Evolutionary conservation across 2,329 filamentous ascomycete genomes (phyloP).

Genomic region (Westerdykella aurantiaca): DNA sequence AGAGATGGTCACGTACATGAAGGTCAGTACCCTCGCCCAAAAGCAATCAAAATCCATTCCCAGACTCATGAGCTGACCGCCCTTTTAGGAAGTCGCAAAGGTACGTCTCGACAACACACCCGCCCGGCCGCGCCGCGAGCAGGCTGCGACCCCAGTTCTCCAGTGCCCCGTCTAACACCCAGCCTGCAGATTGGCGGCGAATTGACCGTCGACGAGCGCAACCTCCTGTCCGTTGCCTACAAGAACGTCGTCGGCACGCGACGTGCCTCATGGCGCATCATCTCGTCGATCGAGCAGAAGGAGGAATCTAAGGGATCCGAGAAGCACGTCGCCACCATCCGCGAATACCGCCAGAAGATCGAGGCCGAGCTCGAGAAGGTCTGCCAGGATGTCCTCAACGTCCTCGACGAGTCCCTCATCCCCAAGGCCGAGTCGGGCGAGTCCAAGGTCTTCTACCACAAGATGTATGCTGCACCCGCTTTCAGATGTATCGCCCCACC

Average conservation of each 20-base stretch:
- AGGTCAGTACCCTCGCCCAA: constrained; percentile 49
- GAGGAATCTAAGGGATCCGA: constrained; percentile 96
- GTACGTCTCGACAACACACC: constrained; percentile 42
- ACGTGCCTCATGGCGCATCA: constrained; percentile 98
- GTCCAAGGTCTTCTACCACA: constrained; percentile 99
- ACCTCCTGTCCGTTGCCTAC: constrained; percentile 97
- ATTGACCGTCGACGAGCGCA: constrained; percentile 66
- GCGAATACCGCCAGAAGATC: constrained; percentile 97
- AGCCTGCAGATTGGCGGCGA: constrained; percentile 55
- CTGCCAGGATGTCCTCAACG: constrained; percentile 95
- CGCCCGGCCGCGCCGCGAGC: constrained; percentile 18
- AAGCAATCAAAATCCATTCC: constrained; percentile 3
- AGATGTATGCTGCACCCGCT: constrained; percentile 67
- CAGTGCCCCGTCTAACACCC: constrained; percentile 14
- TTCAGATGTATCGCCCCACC: background rate
- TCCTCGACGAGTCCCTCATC: constrained; percentile 88
- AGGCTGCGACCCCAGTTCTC: constrained; percentile 9
- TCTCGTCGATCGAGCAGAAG: constrained; percentile 99
- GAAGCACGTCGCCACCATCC: constrained; percentile 89
- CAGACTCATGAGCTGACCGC: constrained; percentile 29
- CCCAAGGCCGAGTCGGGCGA: constrained; percentile 94
- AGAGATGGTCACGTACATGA: constrained; percentile 99
- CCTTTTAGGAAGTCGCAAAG: constrained; percentile 82
- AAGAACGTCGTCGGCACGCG: constrained; percentile 99
- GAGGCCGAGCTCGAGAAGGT: constrained; percentile 95